These are phyloP conservation scores for Crepidotus variabilis DNA, from an alignment of 768 basidiomycete species.

Conservation along the genomic window DNA sequence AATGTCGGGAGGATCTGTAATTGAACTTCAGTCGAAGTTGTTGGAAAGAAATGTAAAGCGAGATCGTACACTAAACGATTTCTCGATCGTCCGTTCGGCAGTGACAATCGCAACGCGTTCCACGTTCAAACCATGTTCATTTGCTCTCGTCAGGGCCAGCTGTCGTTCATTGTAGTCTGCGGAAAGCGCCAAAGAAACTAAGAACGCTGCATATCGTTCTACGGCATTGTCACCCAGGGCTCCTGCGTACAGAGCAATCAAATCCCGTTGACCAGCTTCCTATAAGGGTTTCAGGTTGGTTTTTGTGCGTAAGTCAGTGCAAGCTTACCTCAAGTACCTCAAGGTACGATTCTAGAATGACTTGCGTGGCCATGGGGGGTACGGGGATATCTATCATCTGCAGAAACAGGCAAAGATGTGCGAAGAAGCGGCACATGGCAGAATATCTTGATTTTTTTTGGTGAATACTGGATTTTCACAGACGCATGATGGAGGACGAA, in stretches of 20 bases:
- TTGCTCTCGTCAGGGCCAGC: slow-evolving; percentile 68
- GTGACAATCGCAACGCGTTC: slow-evolving; percentile 75
- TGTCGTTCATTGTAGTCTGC: slow-evolving; percentile 63
- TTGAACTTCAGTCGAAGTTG: slow-evolving; percentile 5
- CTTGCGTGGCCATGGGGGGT: slow-evolving; percentile 71
- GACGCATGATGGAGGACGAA: neutral
- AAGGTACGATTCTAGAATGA: slow-evolving; percentile 86
- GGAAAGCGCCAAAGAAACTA: slow-evolving; percentile 69
- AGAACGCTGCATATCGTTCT: slow-evolving; percentile 88
- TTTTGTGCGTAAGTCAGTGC: neutral
- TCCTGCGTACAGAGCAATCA: slow-evolving; percentile 93
- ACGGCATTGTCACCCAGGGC: slow-evolving; percentile 89
- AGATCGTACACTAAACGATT: slow-evolving; percentile 54
- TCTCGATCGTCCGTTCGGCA: slow-evolving; percentile 74
- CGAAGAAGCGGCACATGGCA: slow-evolving; percentile 83
- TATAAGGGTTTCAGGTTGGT: slow-evolving; percentile 20
- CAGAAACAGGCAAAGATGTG: slow-evolving; percentile 87
- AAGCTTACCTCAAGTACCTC: slow-evolving; percentile 73
- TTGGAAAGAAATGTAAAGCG: neutral
- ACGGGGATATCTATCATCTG: slow-evolving; percentile 75
- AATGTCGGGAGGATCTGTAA: slow-evolving; percentile 48
- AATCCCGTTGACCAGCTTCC: slow-evolving; percentile 73
- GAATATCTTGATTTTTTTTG: slow-evolving; percentile 44
- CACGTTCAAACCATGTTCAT: slow-evolving; percentile 82
- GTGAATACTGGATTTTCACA: neutral